Percentiles rank a stretch among this genome's conserved stretches.
Evolutionary conservation across 805 yeast genomes (phyloP).

Genomic region (Metschnikowia baotianmanensis): DNA sequence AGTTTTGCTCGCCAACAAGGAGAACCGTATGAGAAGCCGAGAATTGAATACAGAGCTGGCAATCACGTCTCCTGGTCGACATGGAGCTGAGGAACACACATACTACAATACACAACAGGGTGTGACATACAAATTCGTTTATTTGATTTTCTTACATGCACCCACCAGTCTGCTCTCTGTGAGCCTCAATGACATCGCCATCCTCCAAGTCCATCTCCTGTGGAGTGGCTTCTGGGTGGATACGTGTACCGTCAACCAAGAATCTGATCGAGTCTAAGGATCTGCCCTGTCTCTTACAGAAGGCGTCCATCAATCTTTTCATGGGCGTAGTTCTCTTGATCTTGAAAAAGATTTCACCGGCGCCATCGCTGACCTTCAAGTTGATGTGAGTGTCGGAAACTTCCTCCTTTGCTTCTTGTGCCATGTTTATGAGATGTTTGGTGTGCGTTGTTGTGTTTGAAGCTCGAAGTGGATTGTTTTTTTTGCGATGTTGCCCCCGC

Average conservation of each 20-base stretch:
- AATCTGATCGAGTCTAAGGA: constrained; percentile 79
- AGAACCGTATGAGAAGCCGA: no score
- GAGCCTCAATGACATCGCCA: constrained; percentile 95
- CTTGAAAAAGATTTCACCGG: constrained; percentile 92
- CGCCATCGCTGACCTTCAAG: constrained; percentile 90
- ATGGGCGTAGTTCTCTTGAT: constrained; percentile 90
- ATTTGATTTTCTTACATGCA: constrained; percentile 15
- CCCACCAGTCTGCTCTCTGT: constrained; percentile 89
- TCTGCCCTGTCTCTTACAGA: constrained; percentile 97
- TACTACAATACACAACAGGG: not conserved
- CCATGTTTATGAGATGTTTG: no score
- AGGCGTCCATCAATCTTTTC: constrained; percentile 94
- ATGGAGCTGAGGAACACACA: no score
- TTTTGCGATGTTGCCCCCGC: constrained; percentile 4
- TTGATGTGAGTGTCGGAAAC: constrained; percentile 67
- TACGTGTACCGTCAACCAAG: constrained; percentile 89
- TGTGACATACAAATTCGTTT: not conserved
- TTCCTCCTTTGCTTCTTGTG: constrained; percentile 22
- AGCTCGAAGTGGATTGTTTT: constrained; percentile 1
- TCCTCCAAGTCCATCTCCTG: constrained; percentile 91
- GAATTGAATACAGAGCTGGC: no score
- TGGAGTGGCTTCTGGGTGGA: constrained; percentile 86
- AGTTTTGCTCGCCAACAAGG: no score
- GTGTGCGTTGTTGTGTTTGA: constrained; percentile 1
- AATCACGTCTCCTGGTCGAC: no score